These are phyloP conservation scores for Leptomonas seymouri DNA, from an alignment of 208 protist genomes.

Conservation along the genomic window DNA sequence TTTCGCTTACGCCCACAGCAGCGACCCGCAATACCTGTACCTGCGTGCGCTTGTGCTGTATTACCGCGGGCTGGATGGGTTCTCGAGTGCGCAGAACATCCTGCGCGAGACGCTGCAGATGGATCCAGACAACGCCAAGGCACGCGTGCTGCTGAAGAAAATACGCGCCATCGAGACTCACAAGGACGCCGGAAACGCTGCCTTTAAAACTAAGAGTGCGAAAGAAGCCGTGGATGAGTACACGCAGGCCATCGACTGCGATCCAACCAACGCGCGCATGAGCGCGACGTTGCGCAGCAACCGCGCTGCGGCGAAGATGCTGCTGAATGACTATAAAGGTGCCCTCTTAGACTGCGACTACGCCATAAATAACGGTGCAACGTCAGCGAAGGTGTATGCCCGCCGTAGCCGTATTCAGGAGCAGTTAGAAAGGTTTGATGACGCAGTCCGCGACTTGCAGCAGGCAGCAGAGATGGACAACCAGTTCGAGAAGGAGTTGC, in stretches of 20 bases:
- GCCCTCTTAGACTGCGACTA: conserved; percentile 92
- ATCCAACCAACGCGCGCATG: conserved; percentile 76
- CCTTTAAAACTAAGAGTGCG: conserved; percentile 77
- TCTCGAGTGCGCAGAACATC: conserved; percentile 65
- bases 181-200: conserved; percentile 83
- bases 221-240: conserved; percentile 80
- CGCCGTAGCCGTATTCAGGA: conserved; percentile 84
- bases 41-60: conserved; percentile 70
- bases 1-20: conserved; percentile 50
- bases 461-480: conserved; percentile 74
- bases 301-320: conserved; percentile 86
- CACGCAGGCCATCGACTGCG: conserved; percentile 72
- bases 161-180: conserved; percentile 67
- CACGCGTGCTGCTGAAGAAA: conserved; percentile 74
- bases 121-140: conserved; percentile 78
- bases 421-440: conserved; percentile 85
- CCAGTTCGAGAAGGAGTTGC: conserved; percentile 61
- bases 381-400: conserved; percentile 86
- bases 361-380: conserved; percentile 88
- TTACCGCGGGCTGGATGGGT: conserved; percentile 71
- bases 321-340: conserved; percentile 85
- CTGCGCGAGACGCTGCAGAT: conserved; percentile 66
- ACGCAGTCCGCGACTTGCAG: conserved; percentile 89
- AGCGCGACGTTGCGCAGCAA: conserved; percentile 87
- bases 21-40: conserved; percentile 72